Evolutionary conservation across 192 early-diverging fungal species (phyloP).

Genomic region (Obelidium mucronatum): DNA sequence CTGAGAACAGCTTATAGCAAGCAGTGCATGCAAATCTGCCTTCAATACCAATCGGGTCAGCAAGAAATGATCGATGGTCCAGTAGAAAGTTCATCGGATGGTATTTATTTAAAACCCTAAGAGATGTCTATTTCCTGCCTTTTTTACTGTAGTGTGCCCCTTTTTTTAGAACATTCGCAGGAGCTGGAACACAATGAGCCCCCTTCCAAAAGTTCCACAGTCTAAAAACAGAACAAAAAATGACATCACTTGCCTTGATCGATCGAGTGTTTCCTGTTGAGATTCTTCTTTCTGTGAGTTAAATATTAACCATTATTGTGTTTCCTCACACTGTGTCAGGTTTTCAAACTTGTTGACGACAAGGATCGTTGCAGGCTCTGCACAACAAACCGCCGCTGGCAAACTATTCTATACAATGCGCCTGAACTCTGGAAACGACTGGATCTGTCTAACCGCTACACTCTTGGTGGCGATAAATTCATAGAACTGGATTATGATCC

Average conservation of each 20-base stretch:
- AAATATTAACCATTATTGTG: background rate
- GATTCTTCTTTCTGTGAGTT: slow-evolving; percentile 23
- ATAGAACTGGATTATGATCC: slow-evolving; percentile 17
- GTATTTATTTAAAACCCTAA: too few relatives aligned
- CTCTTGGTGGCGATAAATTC: slow-evolving; percentile 43
- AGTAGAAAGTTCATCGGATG: too few relatives aligned
- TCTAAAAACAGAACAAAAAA: slow-evolving; percentile 11
- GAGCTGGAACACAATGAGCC: too few relatives aligned
- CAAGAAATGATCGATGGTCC: too few relatives aligned
- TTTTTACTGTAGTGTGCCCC: too few relatives aligned
- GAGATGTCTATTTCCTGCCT: too few relatives aligned
- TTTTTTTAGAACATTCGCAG: too few relatives aligned
- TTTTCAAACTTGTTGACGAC: slow-evolving; percentile 29
- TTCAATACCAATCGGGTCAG: too few relatives aligned
- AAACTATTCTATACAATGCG: slow-evolving; percentile 37
- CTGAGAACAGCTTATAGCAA: too few relatives aligned
- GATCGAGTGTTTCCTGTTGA: slow-evolving; percentile 22
- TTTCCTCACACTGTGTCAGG: background rate
- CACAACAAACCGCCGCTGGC: slow-evolving; percentile 11
- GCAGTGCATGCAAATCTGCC: too few relatives aligned
- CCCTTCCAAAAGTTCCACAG: background rate
- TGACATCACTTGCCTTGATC: slow-evolving; percentile 5
- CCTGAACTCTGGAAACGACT: slow-evolving; percentile 46
- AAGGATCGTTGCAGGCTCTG: slow-evolving; percentile 27
- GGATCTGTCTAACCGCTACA: slow-evolving; percentile 48